Evolutionary conservation across 345 rosid genomes (phyloP).

Genomic region (Salix exigua): DNA sequence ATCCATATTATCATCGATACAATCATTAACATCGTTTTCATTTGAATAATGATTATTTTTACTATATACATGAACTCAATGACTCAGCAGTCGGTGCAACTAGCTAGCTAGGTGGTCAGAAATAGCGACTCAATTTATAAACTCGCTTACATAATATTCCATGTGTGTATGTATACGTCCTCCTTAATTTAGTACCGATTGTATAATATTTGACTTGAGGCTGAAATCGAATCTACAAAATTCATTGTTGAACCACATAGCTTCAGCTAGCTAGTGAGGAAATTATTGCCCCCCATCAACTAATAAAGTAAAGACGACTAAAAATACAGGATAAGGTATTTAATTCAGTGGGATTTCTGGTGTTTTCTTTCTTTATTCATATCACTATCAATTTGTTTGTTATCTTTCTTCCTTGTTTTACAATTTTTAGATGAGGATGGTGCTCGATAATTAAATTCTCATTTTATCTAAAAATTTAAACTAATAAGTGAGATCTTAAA

Average conservation of each 20-base stretch:
- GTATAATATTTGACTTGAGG: background rate
- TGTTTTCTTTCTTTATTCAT: background rate
- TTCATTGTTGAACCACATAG: background rate
- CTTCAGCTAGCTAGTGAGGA: background rate
- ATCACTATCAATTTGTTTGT: background rate
- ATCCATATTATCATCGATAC: constrained; percentile 30
- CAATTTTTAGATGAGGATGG: background rate
- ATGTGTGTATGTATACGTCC: no score
- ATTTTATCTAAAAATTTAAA: no score
- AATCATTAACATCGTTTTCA: constrained; percentile 37
- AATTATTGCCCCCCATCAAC: constrained; percentile 14
- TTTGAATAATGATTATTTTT: constrained; percentile 20
- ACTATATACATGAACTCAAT: background rate
- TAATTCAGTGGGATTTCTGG: background rate
- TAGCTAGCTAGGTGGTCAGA: background rate
- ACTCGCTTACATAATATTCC: no score
- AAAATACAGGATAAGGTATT: constrained; percentile 4
- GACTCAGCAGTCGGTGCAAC: constrained; percentile 15
- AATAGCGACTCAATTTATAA: background rate
- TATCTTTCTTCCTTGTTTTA: background rate
- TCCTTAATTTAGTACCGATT: background rate
- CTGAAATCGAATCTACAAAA: background rate
- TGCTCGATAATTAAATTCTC: no score
- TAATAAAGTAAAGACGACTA: constrained; percentile 18
- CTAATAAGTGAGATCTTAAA: rapidly evolving